Base-by-base conservation (phyloP, 2,329 filamentous ascomycete genomes). In the Ophiosphaerella narmari region DNA sequence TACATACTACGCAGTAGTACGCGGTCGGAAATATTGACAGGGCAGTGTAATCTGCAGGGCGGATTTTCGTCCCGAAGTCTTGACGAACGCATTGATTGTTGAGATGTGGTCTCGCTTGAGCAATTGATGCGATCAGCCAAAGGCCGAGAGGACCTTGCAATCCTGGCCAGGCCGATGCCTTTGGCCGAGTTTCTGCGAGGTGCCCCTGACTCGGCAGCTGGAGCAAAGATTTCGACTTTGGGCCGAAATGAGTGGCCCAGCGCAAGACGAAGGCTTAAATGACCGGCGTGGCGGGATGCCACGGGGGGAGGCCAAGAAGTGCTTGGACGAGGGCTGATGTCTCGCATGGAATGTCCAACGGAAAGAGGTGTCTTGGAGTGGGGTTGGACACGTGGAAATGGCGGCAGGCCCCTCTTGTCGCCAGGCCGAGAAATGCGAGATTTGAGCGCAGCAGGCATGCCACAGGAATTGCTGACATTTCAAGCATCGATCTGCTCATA, bases 281-380 rank as follows among this genome's bases (percentile, higher is more conserved):
- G 55, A 62, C 62, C 67, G 65, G 52, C 52, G 37, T 48, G 46
- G 56, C 53, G 62, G 56, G 54, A 59, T 51, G 43, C 42, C 18
- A 38, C 23, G 48, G 54, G 41, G 41, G 52, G 49, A 56, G 16
- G 56, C 55, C 63, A 67, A 67, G 63, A 49, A 45, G 46, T 50
- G 49, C 54, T 59, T 60, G 61, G 55, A 57, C 14, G 34, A 55
- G 46, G 52, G 36, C 35, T 47, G 40, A 68, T 71, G 67, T 71
- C 68, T 67, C 62, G 66, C 65, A 68, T 66, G 59, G 50, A 54
- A 59, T 56, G 41, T 39, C 54, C 55, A 60, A 63, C 61, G 53
- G 54, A 54, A 55, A 36, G 59, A 51, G 48, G 48, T 39, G 34
- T 50, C 55, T 24, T 50, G 58, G 48, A 44, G 57, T 56, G 62